Base-by-base conservation (phyloP, 2,329 filamentous ascomycete species). In the Aspergillus niger region DNA sequence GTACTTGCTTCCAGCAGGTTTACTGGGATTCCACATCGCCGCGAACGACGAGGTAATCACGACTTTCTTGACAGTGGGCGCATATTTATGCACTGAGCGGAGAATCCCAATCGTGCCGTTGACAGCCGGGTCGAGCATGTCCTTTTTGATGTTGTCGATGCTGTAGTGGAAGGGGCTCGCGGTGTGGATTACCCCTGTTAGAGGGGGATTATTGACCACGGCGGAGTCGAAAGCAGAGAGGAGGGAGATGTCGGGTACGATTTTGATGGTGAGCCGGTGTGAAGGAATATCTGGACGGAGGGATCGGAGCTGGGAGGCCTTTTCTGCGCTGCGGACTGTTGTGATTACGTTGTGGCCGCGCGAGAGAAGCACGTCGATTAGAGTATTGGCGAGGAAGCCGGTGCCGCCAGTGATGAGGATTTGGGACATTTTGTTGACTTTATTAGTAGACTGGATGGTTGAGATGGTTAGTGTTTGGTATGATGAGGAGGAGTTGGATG, bases 131-230 rank as follows among this genome's bases (percentile, higher is more conserved):
- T 67, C 63, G 2, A 70, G 36, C 15, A 70, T 41, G 15, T 69
- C 65, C 13, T 41, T 57, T 28, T 63, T 62, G 3, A 60, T 56
- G 39, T 69, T 64, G 26, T 60, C 58, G 55, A 92, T 85, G 30
- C 87, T 86, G 71, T 87, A 83, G 67, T 89, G 86, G 77, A 89
- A 92, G 0, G 90, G 89, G 0, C 83, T 86, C 1, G 89, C 88
- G 2, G 88, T 90, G 74, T 91, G 88, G 53, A 91, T 82, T 50
- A 93, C 88, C 22, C 82, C 86, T 67, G 90, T 86, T 61, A 93
- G 89, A 0, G 85, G 84, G 0, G 83, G 83, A 48, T 85, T 79
- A 10, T 83, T 85, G 48, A 82, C 73, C 28, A 86, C 81, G 8
- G 83, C 84, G 62, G 81, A 71, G 59, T 88, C 83, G 65, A 93